Base-by-base conservation (phyloP, 345 rosid genomes). In the Bruguiera parviflora region DNA sequence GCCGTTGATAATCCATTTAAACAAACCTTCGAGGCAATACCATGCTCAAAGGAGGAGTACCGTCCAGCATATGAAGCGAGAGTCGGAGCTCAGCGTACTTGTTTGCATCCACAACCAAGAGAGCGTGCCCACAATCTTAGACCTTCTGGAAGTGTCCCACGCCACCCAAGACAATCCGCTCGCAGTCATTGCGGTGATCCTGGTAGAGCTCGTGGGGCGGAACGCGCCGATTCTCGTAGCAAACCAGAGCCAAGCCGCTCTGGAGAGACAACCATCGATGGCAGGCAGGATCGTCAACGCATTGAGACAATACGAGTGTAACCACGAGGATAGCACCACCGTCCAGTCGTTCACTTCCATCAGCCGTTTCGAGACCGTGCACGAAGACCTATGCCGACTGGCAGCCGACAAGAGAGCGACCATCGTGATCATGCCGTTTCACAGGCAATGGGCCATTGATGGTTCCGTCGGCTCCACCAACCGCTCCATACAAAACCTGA, bases 41-140 rank as follows among this genome's bases (percentile, higher is more conserved):
- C 22, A 49, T 11, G 19, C 73, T 15, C 13, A 58, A 8, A 32
- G 11, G 31, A 46, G 66, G 52, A 61, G 27, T 24, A 61, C 49
- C 5, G 31, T 69, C 31, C 58, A 61, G 25, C 65, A 69, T 19
- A 22, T 29, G 24, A 69, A 31, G 20, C 22, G 24, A 49, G 49
- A 61, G 15, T n/a, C 65, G 4, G 52, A 69, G 24, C 8, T 70
- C 6, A 59, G 66, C 19, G 2, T 70, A 53, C 33, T 70, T n/a
- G 66, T 70, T 1, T 70, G 73, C 59, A 49, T 70, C 58, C 66
- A 51, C 60, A 70, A 52, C 24, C 27, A 28, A 57, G 73, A 61
- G 24, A 51, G 52, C 19, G 52, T 60, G 9, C 66, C 73, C 5
- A 61, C 73, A 18, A 5, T 70, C 51, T 1, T 61, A 7, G 52